A percentile compares a stretch with the other conserved stretches of the same genome.
phyloP scores from a whole-genome alignment of 345 rosid genomes.

The Gossypium turneri region DNA sequence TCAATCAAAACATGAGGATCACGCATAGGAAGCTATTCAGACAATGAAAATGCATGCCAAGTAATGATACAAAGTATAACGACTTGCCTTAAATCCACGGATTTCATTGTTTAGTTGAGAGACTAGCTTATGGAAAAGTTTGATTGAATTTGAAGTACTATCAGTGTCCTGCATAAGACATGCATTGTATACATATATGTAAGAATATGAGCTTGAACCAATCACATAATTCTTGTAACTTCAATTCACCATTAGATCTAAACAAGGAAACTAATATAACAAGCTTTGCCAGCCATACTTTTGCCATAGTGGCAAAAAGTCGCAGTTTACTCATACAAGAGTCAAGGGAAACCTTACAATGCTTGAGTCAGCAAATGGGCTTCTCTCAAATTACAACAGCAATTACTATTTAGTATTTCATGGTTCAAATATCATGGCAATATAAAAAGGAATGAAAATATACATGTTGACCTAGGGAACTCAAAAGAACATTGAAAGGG shows the following conservation, averaged over 20 bases:
- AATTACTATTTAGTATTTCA: background rate
- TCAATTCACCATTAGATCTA: background rate
- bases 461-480: background rate
- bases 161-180: slow-evolving; percentile 33
- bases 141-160: slow-evolving; percentile 31
- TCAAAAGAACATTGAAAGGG: background rate
- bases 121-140: slow-evolving; percentile 51
- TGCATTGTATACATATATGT: background rate
- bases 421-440: background rate
- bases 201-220: background rate
- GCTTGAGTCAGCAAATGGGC: background rate
- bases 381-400: background rate
- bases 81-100: slow-evolving; percentile 43
- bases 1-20: background rate
- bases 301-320: background rate
- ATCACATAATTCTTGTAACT: background rate
- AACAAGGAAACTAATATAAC: background rate
- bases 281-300: slow-evolving; percentile 2
- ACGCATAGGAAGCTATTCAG: background rate
- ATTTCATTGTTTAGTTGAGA: slow-evolving; percentile 39
- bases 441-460: background rate
- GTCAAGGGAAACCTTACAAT: background rate
- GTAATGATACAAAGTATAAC: background rate
- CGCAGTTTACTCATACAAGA: background rate
- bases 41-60: slow-evolving; percentile 1